Conservation (phyloP, 1,139 yeast species). For the Blastobotrys raffinosifermentans region DNA sequence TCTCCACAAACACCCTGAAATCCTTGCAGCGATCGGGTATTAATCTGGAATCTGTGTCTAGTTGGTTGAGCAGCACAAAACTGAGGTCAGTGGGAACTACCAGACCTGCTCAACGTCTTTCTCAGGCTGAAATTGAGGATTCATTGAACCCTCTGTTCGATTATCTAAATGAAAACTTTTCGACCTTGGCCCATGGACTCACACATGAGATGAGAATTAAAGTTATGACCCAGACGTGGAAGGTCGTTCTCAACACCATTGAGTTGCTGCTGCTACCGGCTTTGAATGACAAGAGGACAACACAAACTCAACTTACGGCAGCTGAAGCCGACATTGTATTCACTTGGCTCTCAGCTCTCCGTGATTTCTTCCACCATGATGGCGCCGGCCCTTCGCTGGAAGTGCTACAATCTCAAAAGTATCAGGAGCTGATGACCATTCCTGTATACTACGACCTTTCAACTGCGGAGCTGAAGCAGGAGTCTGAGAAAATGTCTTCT, state of each 20-base stretch:
- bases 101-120: slow-evolving; percentile 19
- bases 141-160: slow-evolving; percentile 72
- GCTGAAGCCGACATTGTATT: slow-evolving; percentile 66
- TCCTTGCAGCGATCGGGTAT: slow-evolving; percentile 25
- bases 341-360: slow-evolving; percentile 61
- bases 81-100: slow-evolving; percentile 14
- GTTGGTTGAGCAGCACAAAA: slow-evolving; percentile 44
- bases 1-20: slow-evolving; percentile 36
- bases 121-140: slow-evolving; percentile 53
- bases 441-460: slow-evolving; percentile 64
- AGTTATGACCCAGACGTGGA: slow-evolving; percentile 78
- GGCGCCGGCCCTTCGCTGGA: slow-evolving; percentile 79
- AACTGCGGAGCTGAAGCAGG: slow-evolving; percentile 46
- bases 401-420: slow-evolving; percentile 56
- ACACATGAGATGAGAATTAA: slow-evolving; percentile 53
- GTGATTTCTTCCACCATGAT: slow-evolving; percentile 71
- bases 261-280: slow-evolving; percentile 69
- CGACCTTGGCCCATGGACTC: slow-evolving; percentile 57
- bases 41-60: slow-evolving; percentile 48
- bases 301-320: slow-evolving; percentile 46
- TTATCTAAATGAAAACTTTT: slow-evolving; percentile 64
- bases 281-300: slow-evolving; percentile 51
- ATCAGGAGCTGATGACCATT: slow-evolving; percentile 57
- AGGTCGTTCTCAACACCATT: slow-evolving; percentile 54
- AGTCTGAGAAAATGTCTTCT: slow-evolving; percentile 48